Conservation (phyloP, 2,329 filamentous ascomycete species). For the Rutstroemia sp. region DNA sequence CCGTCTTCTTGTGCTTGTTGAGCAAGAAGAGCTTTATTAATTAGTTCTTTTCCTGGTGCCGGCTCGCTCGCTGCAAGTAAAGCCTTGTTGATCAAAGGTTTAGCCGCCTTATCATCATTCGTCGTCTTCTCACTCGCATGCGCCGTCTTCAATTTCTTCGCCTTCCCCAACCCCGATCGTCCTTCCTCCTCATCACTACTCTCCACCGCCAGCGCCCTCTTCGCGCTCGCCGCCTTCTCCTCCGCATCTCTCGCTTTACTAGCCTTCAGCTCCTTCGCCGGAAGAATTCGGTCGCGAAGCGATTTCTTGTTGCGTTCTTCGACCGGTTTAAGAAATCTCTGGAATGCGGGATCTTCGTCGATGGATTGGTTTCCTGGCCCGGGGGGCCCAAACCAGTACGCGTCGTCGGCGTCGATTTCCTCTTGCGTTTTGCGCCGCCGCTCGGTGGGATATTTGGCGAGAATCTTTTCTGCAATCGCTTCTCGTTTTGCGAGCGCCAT, state of each 20-base stretch:
- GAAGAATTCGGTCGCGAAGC: conserved; percentile 28
- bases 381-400: conserved; percentile 20
- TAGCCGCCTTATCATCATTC: not conserved
- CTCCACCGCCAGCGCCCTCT: conserved; percentile 23
- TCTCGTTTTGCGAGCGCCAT: conserved; percentile 28
- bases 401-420: conserved; percentile 30
- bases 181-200: conserved; percentile 32
- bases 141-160: conserved; percentile 26
- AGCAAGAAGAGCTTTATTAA: conserved; percentile 5
- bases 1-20: not conserved
- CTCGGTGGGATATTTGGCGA: conserved; percentile 24
- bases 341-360: conserved; percentile 26
- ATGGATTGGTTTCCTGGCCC: conserved; percentile 27
- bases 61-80: not conserved
- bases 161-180: conserved; percentile 28
- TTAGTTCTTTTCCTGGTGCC: conserved; percentile 4
- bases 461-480: conserved; percentile 20
- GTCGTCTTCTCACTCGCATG: not conserved
- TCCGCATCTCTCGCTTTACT: conserved; percentile 28
- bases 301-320: conserved; percentile 26
- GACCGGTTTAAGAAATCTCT: conserved; percentile 23
- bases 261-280: conserved; percentile 24
- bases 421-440: conserved; percentile 25
- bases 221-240: conserved; percentile 28
- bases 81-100: conserved; percentile 7